These are phyloP conservation scores for Paramecium bursaria DNA, from an alignment of 73 alveolate genomes.

Conservation along the genomic window DNA sequence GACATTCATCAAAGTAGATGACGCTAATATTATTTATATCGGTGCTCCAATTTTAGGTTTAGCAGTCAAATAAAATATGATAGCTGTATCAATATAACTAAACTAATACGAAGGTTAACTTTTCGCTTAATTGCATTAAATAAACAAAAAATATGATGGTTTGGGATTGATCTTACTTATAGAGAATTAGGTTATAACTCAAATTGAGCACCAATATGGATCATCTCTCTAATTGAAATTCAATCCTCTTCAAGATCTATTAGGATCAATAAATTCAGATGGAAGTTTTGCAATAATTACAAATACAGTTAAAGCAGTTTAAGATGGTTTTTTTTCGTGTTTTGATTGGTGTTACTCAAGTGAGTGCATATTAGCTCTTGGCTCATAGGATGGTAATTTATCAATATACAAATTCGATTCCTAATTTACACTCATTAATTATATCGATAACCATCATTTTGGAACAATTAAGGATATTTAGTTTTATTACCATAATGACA, in stretches of 20 bases:
- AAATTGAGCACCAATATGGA: constrained; percentile 16
- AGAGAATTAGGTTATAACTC: neutral
- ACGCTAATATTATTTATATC: constrained; percentile 21
- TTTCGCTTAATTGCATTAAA: constrained; percentile 4
- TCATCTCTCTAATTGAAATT: constrained; percentile 7
- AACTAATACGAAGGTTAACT: constrained; percentile 17
- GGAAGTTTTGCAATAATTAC: constrained; percentile 29
- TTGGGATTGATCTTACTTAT: constrained; percentile 4
- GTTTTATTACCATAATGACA: constrained; percentile 53
- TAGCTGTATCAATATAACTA: neutral
- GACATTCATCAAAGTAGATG: neutral
- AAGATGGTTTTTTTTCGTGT: neutral
- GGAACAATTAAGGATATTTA: constrained; percentile 49
- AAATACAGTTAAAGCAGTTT: neutral
- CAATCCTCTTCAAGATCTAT: neutral
- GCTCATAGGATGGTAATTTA: constrained; percentile 23
- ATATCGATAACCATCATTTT: neutral
- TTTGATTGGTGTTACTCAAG: constrained; percentile 49
- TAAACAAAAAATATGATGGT: constrained; percentile 12
- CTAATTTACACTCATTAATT: neutral
- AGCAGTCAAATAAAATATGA: neutral
- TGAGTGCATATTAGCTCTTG: neutral
- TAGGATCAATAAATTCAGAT: constrained; percentile 28
- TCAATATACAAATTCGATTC: neutral
- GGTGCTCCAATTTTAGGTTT: constrained; percentile 16